Evolutionary conservation across 306 rosid species (phyloP).

Genomic region (Dalbergia cultrata): DNA sequence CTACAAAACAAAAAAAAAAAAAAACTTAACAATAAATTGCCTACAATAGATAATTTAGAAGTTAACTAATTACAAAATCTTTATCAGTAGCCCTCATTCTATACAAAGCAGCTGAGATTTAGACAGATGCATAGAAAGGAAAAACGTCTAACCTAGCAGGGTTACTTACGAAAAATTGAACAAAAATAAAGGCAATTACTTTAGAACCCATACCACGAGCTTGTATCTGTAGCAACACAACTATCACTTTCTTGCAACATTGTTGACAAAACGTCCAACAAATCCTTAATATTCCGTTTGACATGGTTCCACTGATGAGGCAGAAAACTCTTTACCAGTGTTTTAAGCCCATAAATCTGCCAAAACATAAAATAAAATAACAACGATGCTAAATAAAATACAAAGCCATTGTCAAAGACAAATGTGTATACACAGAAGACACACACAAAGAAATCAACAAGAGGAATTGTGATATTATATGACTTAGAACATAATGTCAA

Average conservation of each 20-base stretch:
- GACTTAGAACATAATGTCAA: not conserved
- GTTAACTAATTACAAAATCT: conserved; percentile 20
- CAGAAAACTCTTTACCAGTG: conserved; percentile 82
- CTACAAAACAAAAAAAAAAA: conserved; percentile 2
- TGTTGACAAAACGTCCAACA: conserved; percentile 64
- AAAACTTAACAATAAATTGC: conserved; percentile 6
- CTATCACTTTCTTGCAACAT: conserved; percentile 60
- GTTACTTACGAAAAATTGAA: conserved; percentile 37
- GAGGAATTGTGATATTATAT: too few species aligned
- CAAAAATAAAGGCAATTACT: conserved; percentile 1
- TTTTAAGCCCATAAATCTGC: conserved; percentile 90
- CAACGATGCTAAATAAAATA: conserved; percentile 25
- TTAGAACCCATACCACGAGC: conserved; percentile 54
- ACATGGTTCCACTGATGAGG: conserved; percentile 64
- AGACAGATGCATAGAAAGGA: not conserved
- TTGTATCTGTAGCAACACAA: conserved; percentile 42
- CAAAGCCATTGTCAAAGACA: conserved; percentile 23
- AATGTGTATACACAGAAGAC: too few species aligned
- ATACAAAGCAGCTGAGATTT: conserved; percentile 39
- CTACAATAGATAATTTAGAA: conserved; percentile 4
- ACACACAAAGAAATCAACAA: too few species aligned
- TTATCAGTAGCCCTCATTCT: not conserved
- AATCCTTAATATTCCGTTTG: conserved; percentile 52
- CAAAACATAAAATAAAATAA: conserved; percentile 35
- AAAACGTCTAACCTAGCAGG: conserved; percentile 8